A percentile compares a stretch with the other conserved stretches of the same genome.
Conservation (phyloP, 192 early-diverging fungal genomes). For the Entrophospora sp. region DNA sequence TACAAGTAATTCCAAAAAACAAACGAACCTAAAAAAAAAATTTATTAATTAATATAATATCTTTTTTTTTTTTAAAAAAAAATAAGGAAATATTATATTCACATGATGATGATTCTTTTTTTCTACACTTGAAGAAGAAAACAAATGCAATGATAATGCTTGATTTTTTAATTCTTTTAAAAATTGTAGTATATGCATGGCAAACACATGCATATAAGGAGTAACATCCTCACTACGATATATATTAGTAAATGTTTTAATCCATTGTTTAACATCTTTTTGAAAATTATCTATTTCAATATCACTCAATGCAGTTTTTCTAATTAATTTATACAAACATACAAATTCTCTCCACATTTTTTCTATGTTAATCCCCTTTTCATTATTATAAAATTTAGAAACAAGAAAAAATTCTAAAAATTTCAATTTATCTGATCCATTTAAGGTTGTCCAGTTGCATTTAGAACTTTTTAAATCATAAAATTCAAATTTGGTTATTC, state of each 20-base stretch:
- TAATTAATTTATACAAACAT: not conserved
- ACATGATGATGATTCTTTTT: not conserved
- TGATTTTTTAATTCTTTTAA: not conserved
- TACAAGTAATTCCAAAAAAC: too few relatives aligned
- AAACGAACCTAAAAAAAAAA: too few relatives aligned
- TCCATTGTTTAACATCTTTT: not conserved
- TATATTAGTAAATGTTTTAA: not conserved
- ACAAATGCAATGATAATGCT: not conserved
- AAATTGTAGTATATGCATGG: not conserved
- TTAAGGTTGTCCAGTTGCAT: not conserved
- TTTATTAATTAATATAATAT: too few relatives aligned
- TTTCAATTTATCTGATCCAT: not conserved
- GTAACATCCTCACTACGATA: not conserved
- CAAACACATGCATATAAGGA: conserved; percentile 4
- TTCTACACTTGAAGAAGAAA: not conserved
- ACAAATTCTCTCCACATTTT: not conserved
- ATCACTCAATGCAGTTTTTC: not conserved
- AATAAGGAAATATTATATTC: too few relatives aligned
- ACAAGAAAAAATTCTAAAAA: not conserved
- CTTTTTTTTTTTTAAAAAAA: too few relatives aligned
- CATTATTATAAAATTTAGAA: not conserved
- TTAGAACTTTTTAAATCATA: not conserved
- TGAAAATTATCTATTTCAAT: not conserved
- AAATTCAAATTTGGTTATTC: not conserved
- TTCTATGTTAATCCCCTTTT: not conserved